phyloP scores from a whole-genome alignment of 345 rosid species.

The Corymbia maculata region DNA sequence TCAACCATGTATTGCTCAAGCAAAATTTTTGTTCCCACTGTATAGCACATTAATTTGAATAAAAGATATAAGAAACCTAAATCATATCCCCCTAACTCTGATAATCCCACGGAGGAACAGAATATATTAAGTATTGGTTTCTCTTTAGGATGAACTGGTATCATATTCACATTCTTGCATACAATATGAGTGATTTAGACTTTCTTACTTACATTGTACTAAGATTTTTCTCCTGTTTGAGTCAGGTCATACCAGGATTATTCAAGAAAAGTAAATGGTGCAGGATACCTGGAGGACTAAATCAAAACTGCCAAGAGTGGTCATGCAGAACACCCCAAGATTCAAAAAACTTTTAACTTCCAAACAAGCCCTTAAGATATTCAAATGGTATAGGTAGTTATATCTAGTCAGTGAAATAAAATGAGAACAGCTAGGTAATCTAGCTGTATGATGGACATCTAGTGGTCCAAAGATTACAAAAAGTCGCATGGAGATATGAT shows the following conservation, averaged over 20 bases:
- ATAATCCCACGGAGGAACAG: neutral
- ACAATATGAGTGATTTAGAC: neutral
- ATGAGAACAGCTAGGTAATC: neutral
- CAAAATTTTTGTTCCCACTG: neutral
- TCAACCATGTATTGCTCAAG: neutral
- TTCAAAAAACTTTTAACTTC: neutral
- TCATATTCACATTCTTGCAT: neutral
- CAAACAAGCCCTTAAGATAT: neutral
- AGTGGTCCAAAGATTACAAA: neutral
- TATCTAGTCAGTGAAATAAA: neutral
- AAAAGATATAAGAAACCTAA: neutral
- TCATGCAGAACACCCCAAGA: neutral
- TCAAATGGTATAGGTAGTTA: neutral
- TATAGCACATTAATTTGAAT: neutral
- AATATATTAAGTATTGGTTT: neutral
- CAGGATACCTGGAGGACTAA: neutral
- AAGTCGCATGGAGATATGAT: neutral
- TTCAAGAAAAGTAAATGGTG: neutral
- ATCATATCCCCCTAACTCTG: neutral
- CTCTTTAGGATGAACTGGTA: neutral
- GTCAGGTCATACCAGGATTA: neutral
- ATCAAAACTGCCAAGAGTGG: neutral
- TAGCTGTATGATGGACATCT: neutral
- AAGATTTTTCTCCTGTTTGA: neutral
- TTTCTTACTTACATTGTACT: neutral